Percentiles rank a stretch among this genome's conserved stretches.
Evolutionary conservation across 805 yeast species (phyloP).

Genomic region (Wickerhamomyces queroliae): DNA sequence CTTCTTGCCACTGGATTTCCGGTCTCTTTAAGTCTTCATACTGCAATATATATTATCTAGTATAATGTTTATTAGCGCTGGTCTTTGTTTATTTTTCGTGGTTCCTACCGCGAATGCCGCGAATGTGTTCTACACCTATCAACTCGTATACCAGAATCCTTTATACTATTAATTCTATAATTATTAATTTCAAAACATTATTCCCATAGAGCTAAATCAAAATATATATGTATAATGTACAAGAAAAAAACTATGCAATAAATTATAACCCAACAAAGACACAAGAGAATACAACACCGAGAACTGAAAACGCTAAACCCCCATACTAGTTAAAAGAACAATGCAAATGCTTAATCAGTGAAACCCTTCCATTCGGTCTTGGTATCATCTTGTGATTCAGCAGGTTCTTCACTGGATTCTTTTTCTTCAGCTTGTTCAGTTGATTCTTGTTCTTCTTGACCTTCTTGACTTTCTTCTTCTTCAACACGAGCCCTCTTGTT

Average conservation of each 20-base stretch:
- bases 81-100: neutral
- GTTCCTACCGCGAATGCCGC: neutral
- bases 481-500: slow-evolving; percentile 21
- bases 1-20: neutral
- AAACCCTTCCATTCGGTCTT: neutral
- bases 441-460: slow-evolving; percentile 9
- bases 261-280: too few species aligned
- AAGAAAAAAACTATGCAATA: neutral
- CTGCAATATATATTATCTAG: neutral
- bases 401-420: slow-evolving; percentile 14
- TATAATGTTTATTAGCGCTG: too few species aligned
- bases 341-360: neutral
- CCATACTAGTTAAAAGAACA: neutral
- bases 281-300: too few species aligned
- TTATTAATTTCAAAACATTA: too few species aligned
- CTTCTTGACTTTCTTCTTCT: slow-evolving; percentile 4
- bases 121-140: too few species aligned
- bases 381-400: slow-evolving; percentile 26
- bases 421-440: slow-evolving; percentile 6
- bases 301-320: too few species aligned
- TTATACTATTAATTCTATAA: too few species aligned
- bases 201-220: neutral
- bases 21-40: too few species aligned
- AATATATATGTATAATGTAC: neutral
- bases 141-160: too few species aligned